Evolutionary conservation across 768 basidiomycete genomes (phyloP).

Genomic region (Gelatoporia subvermispora): DNA sequence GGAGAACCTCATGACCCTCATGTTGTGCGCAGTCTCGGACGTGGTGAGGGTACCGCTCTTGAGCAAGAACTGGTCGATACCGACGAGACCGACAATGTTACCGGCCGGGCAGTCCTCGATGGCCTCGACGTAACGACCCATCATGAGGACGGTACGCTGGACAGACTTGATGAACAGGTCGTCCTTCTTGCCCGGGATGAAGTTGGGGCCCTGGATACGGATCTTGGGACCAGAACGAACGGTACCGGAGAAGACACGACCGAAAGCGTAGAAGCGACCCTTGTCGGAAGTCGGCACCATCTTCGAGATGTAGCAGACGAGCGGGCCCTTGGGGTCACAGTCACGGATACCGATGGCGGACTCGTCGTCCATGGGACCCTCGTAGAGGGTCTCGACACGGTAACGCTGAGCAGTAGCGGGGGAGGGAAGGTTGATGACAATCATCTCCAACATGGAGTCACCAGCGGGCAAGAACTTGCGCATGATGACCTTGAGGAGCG

Average conservation of each 20-base stretch:
- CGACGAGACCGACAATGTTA: conserved; percentile 98
- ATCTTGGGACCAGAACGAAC: conserved; percentile 96
- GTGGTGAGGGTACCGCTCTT: conserved; percentile 98
- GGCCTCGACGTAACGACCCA: conserved; percentile 98
- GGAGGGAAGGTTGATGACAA: conserved; percentile 98
- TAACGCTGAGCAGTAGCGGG: conserved; percentile 96
- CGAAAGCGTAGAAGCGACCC: conserved; percentile 99
- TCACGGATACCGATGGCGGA: conserved; percentile 98
- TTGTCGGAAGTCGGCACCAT: conserved; percentile 99
- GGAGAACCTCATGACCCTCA: conserved; percentile 99
- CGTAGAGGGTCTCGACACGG: conserved; percentile 99
- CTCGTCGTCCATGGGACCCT: conserved; percentile 99
- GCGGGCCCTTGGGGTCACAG: conserved; percentile 93
- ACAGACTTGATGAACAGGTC: conserved; percentile 97
- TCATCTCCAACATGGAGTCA: conserved; percentile 99
- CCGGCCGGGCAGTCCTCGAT: conserved; percentile 99
- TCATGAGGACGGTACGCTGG: conserved; percentile 99
- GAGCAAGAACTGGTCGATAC: conserved; percentile 99
- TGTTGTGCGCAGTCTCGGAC: conserved; percentile 99
- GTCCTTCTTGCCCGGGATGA: conserved; percentile 96
- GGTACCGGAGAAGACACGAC: conserved; percentile 99
- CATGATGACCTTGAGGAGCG: conserved; percentile 96
- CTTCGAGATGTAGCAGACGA: conserved; percentile 98
- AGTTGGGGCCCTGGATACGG: conserved; percentile 99
- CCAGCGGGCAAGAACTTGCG: conserved; percentile 99